Conservation (phyloP, 75 land plant species). For the Larix kaempferi region DNA sequence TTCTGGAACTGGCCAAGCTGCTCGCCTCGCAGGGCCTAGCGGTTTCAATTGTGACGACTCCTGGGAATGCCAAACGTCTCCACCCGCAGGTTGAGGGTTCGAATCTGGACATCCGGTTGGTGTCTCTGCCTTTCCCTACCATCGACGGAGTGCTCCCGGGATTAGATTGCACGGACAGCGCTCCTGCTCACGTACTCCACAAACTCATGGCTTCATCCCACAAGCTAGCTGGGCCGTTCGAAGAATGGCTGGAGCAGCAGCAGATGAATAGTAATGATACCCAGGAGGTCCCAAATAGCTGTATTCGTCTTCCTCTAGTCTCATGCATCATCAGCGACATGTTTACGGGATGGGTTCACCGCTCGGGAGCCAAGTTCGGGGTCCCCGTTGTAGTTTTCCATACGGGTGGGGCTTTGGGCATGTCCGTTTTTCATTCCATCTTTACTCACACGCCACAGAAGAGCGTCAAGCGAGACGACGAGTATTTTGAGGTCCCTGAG, state of each 20-base stretch:
- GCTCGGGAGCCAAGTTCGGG: background rate
- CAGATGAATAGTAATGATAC: background rate
- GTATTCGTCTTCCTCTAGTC: conserved; percentile 5
- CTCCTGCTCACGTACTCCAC: too few species aligned
- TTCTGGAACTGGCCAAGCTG: conserved; percentile 12
- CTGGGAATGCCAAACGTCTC: too few species aligned
- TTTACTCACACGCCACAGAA: background rate
- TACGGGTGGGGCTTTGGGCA: conserved; percentile 13
- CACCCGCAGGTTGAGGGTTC: too few species aligned
- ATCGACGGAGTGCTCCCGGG: too few species aligned
- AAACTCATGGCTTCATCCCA: background rate
- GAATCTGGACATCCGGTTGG: too few species aligned
- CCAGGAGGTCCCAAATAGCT: background rate
- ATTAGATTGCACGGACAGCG: too few species aligned
- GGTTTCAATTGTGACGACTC: too few species aligned
- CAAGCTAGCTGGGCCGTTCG: background rate
- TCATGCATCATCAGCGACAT: conserved; percentile 41
- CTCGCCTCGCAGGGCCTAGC: background rate
- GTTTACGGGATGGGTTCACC: conserved; percentile 19
- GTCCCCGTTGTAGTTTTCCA: conserved; percentile 34
- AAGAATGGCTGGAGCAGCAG: background rate
- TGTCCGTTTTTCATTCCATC: conserved; percentile 4
- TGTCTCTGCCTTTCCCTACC: too few species aligned
- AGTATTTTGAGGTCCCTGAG: background rate
- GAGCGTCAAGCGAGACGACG: conserved; percentile 1